These are phyloP conservation scores for Thermothielavioides terrestris DNA, from an alignment of 495 filamentous ascomycete species.

Conservation along the genomic window DNA sequence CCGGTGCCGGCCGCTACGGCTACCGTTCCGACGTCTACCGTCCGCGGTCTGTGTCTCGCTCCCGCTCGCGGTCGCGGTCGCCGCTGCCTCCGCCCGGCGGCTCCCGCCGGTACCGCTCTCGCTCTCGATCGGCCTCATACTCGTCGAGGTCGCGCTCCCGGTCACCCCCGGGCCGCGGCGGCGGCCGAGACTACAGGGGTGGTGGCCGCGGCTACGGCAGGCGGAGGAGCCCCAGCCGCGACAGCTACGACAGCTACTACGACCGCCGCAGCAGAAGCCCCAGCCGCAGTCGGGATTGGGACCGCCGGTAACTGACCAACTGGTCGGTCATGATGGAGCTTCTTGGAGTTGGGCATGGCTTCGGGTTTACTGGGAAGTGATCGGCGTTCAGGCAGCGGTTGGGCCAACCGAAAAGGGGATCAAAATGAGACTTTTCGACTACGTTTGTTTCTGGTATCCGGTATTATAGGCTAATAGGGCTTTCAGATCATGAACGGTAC, in stretches of 20 bases:
- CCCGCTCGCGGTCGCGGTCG: constrained; percentile 35
- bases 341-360: no score
- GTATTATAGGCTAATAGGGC: constrained; percentile 9
- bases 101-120: constrained; percentile 35
- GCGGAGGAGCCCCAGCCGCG: constrained; percentile 53
- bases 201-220: constrained; percentile 31
- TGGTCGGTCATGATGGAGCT: no score
- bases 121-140: constrained; percentile 44
- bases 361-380: background rate
- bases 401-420: background rate
- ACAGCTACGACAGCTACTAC: constrained; percentile 46
- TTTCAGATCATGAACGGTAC: constrained; percentile 4
- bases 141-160: constrained; percentile 44
- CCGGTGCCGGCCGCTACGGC: constrained; percentile 28
- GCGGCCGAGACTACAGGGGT: constrained; percentile 37
- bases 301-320: no score
- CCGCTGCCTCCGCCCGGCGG: constrained; percentile 26
- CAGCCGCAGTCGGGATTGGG: constrained; percentile 21
- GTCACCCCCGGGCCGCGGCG: constrained; percentile 33
- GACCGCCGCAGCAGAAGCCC: constrained; percentile 23
- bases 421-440: background rate
- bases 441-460: background rate
- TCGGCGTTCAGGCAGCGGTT: constrained; percentile 3
- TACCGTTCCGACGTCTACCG: constrained; percentile 47
- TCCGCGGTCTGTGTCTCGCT: constrained; percentile 41